Evolutionary conservation across 1,139 yeast species (phyloP).

Genomic region (Debaryomyces udenii): DNA sequence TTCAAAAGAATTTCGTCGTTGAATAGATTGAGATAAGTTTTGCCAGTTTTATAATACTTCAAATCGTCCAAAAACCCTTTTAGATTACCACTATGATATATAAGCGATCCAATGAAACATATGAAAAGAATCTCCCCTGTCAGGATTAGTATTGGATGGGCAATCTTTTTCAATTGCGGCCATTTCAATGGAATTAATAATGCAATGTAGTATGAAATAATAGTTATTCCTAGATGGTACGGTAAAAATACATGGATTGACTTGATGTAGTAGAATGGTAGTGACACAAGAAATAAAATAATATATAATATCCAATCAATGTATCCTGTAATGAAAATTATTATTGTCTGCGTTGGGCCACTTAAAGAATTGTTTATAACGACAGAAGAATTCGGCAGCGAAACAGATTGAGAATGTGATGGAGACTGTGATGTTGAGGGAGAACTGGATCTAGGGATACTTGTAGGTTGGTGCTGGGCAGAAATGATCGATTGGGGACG

Average conservation of each 20-base stretch:
- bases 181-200: constrained; percentile 51
- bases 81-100: constrained; percentile 47
- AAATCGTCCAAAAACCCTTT: constrained; percentile 53
- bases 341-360: constrained; percentile 28
- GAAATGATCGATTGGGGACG: constrained; percentile 3
- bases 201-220: constrained; percentile 57
- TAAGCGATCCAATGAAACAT: constrained; percentile 62
- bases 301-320: constrained; percentile 60
- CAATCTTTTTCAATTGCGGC: constrained; percentile 50
- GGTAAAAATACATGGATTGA: constrained; percentile 58
- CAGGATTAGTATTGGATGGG: constrained; percentile 74
- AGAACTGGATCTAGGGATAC: constrained; percentile 1
- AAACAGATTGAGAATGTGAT: not conserved
- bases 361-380: constrained; percentile 11
- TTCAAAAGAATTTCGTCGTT: constrained; percentile 36
- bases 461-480: not conserved
- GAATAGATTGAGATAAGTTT: constrained; percentile 64
- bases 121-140: constrained; percentile 64
- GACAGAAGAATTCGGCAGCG: not conserved
- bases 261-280: constrained; percentile 54
- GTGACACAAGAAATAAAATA: constrained; percentile 51
- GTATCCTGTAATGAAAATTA: constrained; percentile 44
- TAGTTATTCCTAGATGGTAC: constrained; percentile 62
- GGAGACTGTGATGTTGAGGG: not conserved
- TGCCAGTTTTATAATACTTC: constrained; percentile 65